Evolutionary conservation across 768 basidiomycete species (phyloP).

Genomic region (Paxillus ammoniavirescens): DNA sequence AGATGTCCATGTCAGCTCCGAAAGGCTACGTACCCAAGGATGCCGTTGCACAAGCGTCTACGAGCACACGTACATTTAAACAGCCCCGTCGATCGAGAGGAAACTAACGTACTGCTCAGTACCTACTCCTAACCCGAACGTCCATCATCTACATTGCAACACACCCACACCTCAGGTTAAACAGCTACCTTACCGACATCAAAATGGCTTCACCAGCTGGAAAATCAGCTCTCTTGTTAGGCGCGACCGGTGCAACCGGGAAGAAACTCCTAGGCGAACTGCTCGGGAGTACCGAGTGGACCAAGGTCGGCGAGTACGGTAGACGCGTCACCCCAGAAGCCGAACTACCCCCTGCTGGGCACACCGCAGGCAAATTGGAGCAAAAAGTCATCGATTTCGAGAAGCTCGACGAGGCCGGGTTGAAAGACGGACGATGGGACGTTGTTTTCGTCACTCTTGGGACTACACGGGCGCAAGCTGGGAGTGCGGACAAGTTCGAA

Average conservation of each 20-base stretch:
- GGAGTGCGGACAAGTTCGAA: conserved; percentile 64
- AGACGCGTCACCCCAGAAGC: conserved; percentile 53
- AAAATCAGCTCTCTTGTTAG: conserved; percentile 67
- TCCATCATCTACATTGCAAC: too few relatives aligned
- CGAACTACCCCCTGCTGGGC: conserved; percentile 31
- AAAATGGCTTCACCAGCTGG: not conserved
- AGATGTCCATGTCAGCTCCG: not conserved
- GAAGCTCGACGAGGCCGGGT: conserved; percentile 48
- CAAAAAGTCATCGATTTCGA: conserved; percentile 73
- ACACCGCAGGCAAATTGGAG: conserved; percentile 50
- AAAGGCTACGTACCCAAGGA: not conserved
- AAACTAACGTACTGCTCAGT: too few relatives aligned
- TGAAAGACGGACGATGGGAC: conserved; percentile 65
- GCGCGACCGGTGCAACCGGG: conserved; percentile 73
- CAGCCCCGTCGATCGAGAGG: too few relatives aligned
- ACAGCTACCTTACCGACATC: not conserved
- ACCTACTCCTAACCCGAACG: too few relatives aligned
- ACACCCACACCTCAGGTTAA: too few relatives aligned
- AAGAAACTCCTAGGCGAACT: conserved; percentile 59
- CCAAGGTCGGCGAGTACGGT: conserved; percentile 68
- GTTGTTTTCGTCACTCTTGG: conserved; percentile 77
- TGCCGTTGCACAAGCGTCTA: not conserved
- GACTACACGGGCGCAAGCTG: conserved; percentile 59
- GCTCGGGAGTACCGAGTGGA: conserved; percentile 52
- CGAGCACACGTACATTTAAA: too few relatives aligned